These are phyloP conservation scores for Raphanus sativus DNA, from an alignment of 345 rosid species.

Conservation along the genomic window DNA sequence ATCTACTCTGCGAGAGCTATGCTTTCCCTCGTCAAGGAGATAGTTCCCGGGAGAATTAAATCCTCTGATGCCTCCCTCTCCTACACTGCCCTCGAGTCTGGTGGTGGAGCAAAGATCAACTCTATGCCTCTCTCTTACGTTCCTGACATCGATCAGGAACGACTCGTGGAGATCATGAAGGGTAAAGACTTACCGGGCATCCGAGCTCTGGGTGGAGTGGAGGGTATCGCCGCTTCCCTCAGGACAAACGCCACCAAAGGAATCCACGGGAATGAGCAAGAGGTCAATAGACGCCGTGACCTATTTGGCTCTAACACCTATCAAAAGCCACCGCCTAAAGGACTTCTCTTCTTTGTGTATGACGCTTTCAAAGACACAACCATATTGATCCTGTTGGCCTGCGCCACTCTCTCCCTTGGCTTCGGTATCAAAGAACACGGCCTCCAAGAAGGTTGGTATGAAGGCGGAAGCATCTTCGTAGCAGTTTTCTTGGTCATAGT, in stretches of 20 bases:
- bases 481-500: constrained; percentile 52
- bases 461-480: constrained; percentile 59
- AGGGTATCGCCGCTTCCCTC: constrained; percentile 54
- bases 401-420: constrained; percentile 52
- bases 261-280: constrained; percentile 45
- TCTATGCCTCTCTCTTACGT: constrained; percentile 30
- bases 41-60: constrained; percentile 25
- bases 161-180: constrained; percentile 46
- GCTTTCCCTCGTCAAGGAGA: constrained; percentile 54
- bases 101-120: constrained; percentile 21
- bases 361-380: constrained; percentile 66
- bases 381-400: constrained; percentile 51
- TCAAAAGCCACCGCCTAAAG: constrained; percentile 59
- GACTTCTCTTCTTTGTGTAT: constrained; percentile 50
- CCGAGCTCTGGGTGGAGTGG: constrained; percentile 48
- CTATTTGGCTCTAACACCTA: constrained; percentile 62
- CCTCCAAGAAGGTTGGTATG: constrained; percentile 57
- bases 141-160: constrained; percentile 36
- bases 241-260: constrained; percentile 50
- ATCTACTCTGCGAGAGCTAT: constrained; percentile 55
- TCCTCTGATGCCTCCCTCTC: constrained; percentile 31
- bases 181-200: constrained; percentile 43
- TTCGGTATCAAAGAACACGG: constrained; percentile 57
- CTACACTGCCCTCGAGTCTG: constrained; percentile 35
- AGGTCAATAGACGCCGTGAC: constrained; percentile 39